Base-by-base conservation (phyloP, 768 basidiomycete species). In the Amyloporia xantha region DNA sequence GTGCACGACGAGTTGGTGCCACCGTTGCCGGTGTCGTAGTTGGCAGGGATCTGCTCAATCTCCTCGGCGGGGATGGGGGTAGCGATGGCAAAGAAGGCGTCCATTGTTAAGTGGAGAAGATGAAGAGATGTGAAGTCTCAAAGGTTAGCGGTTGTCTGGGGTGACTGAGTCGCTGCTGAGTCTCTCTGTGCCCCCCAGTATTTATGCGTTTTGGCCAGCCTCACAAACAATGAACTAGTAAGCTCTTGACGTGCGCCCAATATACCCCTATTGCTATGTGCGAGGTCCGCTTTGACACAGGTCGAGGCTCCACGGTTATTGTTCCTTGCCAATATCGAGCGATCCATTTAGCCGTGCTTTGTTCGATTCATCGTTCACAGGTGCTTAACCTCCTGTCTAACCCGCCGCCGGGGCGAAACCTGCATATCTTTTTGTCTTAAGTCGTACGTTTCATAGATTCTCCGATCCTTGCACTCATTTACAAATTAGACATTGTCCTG, bases 81-180 rank as follows among this genome's bases (percentile, higher is more conserved):
- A 17, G 55, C 52, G 43, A 57, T 57, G 44, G 48, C 45, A 52
- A 56, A 56, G 47, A 55, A 55, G 19, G 53, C 55, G 55, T 57
- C 55, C 55, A 57, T 49, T 41, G 12, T 17, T 11, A 3, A 15
- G 27, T 15, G 23, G 36, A 30, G 19, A 41, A 19, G 28, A 15
- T 13, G 20, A 25, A 26, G 20, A 30, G 26, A 21, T 39, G 7
- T 12, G 26, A 35, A 27, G 26, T 39, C 24, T 37, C 46, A 37
- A 47, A 17, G 37, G 24, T 17, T 36, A 23, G 44, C 17, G 20
- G 44, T 30, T 26, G 15, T 45, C 27, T n/a, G 15, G 25, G n/a
- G 17, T 20, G 33, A 20, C 3, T 36, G 46, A 47, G 36, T 39
- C 25, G 46, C 46, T 47, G 37, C 19, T 36, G 46, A 4, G 20